Base-by-base conservation (phyloP, 306 rosid species). In the Cucurbita pepo region DNA sequence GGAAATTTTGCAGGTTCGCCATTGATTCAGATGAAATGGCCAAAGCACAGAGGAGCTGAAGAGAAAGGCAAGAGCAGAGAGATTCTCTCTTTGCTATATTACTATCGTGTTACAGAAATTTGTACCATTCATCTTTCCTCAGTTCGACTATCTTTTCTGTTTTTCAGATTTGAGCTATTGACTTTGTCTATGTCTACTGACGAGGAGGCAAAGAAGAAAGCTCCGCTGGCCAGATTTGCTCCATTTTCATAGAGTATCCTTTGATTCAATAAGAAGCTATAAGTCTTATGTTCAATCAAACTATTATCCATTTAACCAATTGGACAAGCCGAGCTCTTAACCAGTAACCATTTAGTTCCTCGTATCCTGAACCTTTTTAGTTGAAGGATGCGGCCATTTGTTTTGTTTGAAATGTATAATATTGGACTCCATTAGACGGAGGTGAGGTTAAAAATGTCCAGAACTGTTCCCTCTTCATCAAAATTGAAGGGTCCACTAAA, bases 31-130 rank as follows among this genome's bases (percentile, higher is more conserved):
- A 86, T 25, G 56, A 76, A 51, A 77, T 86, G 4, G 87, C 75
- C 64, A 78, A 75, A 55, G 66, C 90, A 30, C 34, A 3, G 96
- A 90, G 78, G 92, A 87, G 57, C 82, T 81, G 75, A 93, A 90
- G 82, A 86, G 98, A 58, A 93, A 90, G 66, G 91, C 96, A 65
- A 88, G 98, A 78, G 96, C 90, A 10, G 97, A 88, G 80, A 90
- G 98, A 97, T 93, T 77, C 71, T 61, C 40, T 22, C 40, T 67
- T 30, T 48, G 57, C 40, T 54, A 37, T 12, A 19, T 15, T 30
- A 4, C 55, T 16, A 55, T 44, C 2, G 34, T 21, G 65, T 43
- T 43, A 11, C 43, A 30, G 44, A 41, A 56, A 14, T 56, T 6
- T 19, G 36, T 36, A 41, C 43, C 63, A 34, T 6, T 41, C 10